Conservation (phyloP, 768 basidiomycete species). For the Agaricus bisporus region DNA sequence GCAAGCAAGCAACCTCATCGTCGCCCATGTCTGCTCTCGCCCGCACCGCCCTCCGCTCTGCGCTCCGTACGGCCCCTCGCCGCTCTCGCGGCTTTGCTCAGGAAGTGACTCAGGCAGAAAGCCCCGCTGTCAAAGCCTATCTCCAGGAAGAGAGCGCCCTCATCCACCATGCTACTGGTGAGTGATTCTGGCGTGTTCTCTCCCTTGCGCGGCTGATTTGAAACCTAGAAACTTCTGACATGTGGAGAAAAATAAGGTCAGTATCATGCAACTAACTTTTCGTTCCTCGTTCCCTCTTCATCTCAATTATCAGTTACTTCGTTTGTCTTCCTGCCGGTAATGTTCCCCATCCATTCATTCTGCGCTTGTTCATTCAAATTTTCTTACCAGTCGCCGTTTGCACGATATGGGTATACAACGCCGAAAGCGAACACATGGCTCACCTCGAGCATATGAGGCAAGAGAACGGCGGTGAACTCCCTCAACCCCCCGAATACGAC, state of each 20-base stretch:
- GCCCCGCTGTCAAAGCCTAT: slow-evolving; percentile 33
- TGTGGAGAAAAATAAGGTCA: slow-evolving; percentile 87
- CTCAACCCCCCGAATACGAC: slow-evolving; percentile 65
- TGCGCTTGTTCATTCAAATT: not conserved
- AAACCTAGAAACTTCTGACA: slow-evolving; percentile 58
- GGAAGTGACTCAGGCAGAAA: slow-evolving; percentile 26
- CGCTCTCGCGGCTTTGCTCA: slow-evolving; percentile 31
- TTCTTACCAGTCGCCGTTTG: slow-evolving; percentile 38
- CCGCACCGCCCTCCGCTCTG: slow-evolving; percentile 42
- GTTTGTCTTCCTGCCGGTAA: slow-evolving; percentile 75
- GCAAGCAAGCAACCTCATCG: slow-evolving; percentile 2
- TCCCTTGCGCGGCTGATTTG: slow-evolving; percentile 2
- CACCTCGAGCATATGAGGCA: slow-evolving; percentile 66
- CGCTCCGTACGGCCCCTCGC: slow-evolving; percentile 37
- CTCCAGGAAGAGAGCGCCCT: slow-evolving; percentile 49
- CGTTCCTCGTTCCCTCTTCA: slow-evolving; percentile 15
- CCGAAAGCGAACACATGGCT: slow-evolving; percentile 57
- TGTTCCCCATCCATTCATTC: slow-evolving; percentile 12
- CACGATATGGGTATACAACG: slow-evolving; percentile 49
- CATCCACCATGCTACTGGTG: slow-evolving; percentile 62
- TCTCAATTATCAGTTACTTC: slow-evolving; percentile 45
- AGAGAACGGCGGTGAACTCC: slow-evolving; percentile 68
- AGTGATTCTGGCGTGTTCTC: slow-evolving; percentile 9
- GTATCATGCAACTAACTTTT: slow-evolving; percentile 14
- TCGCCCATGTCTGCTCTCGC: slow-evolving; percentile 43